Percentiles rank a stretch among this genome's conserved stretches.
Evolutionary conservation across 2,329 filamentous ascomycete genomes (phyloP).

Genomic region (Xenoacremonium recifei): DNA sequence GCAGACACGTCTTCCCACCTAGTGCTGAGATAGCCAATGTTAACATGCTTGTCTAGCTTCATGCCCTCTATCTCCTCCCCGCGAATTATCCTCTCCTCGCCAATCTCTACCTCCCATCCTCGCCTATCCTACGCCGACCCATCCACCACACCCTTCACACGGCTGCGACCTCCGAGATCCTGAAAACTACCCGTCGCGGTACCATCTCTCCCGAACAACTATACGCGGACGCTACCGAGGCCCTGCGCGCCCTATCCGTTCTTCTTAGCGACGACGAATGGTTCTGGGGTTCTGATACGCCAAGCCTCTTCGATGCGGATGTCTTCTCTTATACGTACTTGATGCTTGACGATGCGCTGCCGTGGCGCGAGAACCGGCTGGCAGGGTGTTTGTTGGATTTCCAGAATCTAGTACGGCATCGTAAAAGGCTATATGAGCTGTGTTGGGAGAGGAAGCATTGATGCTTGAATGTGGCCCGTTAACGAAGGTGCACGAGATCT

Average conservation of each 20-base stretch:
- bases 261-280: conserved; percentile 41
- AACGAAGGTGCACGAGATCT: no score
- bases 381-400: conserved; percentile 54
- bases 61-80: conserved; percentile 75
- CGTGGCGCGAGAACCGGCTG: conserved; percentile 64
- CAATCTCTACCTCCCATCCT: conserved; percentile 70
- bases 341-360: conserved; percentile 62
- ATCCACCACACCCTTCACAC: conserved; percentile 65
- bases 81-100: conserved; percentile 67
- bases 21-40: background rate
- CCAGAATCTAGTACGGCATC: conserved; percentile 57
- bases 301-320: conserved; percentile 80
- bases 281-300: conserved; percentile 51
- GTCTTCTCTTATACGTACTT: conserved; percentile 90
- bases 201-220: conserved; percentile 35
- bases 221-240: conserved; percentile 43
- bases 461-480: background rate
- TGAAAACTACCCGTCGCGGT: conserved; percentile 54
- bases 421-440: conserved; percentile 31
- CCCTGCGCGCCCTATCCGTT: conserved; percentile 45
- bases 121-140: conserved; percentile 60
- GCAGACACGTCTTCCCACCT: conserved; percentile 17
- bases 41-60: conserved; percentile 52
- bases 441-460: conserved; percentile 25
- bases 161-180: conserved; percentile 73